Evolutionary conservation across 495 filamentous ascomycete genomes (phyloP), one percentile per base, ranked within the genome.

Genomic region (Sordaria brevicollis): DNA sequence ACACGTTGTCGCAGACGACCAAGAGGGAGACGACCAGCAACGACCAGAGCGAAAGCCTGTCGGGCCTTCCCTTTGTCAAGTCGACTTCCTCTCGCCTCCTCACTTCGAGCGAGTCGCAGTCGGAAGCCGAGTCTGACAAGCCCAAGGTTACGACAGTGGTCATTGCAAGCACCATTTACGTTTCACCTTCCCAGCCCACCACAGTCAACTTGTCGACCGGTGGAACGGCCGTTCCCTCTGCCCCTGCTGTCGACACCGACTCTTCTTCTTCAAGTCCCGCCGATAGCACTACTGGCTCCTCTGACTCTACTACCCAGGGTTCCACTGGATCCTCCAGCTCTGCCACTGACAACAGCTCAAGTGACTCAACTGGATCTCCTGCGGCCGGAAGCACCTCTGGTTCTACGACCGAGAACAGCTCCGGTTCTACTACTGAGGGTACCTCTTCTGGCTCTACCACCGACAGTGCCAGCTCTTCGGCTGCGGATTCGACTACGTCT

Each of bases 11-110:
- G 7, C 37, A 69, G 36, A 70, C 71, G 38, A 74, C 77, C 2
- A 81, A 71, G 74, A 77, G 77, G 74, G 74, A 78, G 65, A 67
- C 76, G 34, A 66, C 70, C 8, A 67, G 76, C 68, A 75, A 72
- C n/a, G 75, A 79, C 38, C 70, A 79, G 13, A 43, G 78, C 34
- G 71, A 70, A 0, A 76, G 75, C 68, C 72, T 74, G 65, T 74
- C 36, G 36, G 68, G 33, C 62, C 43, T 31, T 66, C 65, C 39
- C 34, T 68, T 69, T 25, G 66, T 39, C 65, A 68, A 25, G 31
- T 65, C 69, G 25, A 62, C 49, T 62, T 62, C 49, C 13, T 57
- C 49, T 5, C 49, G 13, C 10, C 21, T 57, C 49, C 13, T 57
- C 25, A 31, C 49, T 21, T 31, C 49, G 49, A 62, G 25, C 25